phyloP scores from a whole-genome alignment of 139 green algal species.

The Coccomyxa sp. region DNA sequence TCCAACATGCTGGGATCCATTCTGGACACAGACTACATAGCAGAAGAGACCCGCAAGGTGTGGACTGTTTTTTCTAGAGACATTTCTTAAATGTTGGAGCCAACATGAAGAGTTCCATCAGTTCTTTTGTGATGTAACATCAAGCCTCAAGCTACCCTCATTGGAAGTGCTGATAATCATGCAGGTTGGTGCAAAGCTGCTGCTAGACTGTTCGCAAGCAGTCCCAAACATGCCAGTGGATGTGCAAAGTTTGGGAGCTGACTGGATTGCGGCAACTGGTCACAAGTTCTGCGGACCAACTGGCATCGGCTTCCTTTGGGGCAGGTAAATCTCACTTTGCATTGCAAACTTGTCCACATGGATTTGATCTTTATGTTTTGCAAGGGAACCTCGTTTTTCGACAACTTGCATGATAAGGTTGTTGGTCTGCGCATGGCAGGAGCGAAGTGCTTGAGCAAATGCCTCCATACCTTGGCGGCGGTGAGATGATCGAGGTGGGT shows the following conservation, averaged over 20 bases:
- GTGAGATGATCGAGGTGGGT: slow-evolving; percentile 96
- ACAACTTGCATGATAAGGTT: not conserved
- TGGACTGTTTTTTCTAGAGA: not conserved
- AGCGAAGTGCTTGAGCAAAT: slow-evolving; percentile 83
- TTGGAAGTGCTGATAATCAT: not conserved
- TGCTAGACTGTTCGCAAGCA: slow-evolving; percentile 96
- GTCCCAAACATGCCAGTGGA: slow-evolving; percentile 95
- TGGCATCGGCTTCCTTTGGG: slow-evolving; percentile 98
- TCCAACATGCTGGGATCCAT: slow-evolving; percentile 90
- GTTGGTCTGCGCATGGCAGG: slow-evolving; percentile 13
- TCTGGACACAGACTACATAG: slow-evolving; percentile 43
- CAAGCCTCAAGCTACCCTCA: not conserved
- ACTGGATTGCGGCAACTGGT: slow-evolving; percentile 91
- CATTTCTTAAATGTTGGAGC: not conserved
- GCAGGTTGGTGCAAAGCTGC: slow-evolving; percentile 70
- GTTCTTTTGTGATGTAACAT: not conserved
- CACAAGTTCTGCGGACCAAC: slow-evolving; percentile 98
- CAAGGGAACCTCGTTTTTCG: not conserved
- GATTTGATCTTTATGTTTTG: not conserved
- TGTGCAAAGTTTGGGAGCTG: slow-evolving; percentile 80
- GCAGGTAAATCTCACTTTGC: slow-evolving; percentile 31
- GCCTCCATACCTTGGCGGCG: slow-evolving; percentile 93
- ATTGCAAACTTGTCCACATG: not conserved
- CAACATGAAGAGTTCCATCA: not conserved
- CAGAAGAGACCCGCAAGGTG: slow-evolving; percentile 48